Evolutionary conservation across 805 yeast species (phyloP).

Genomic region (Ogataea populi-albae): DNA sequence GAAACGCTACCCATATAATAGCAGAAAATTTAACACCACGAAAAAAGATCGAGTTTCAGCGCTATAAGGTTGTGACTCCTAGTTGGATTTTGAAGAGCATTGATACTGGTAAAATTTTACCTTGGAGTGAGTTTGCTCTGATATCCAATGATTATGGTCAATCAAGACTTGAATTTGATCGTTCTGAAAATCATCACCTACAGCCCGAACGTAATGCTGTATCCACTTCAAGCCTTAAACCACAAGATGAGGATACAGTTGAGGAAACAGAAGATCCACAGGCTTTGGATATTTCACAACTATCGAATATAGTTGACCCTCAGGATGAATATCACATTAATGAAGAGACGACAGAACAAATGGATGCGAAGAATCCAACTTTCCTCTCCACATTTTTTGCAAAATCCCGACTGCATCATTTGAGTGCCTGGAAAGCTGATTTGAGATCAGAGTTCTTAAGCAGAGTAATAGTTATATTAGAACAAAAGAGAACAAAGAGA

Average conservation of each 20-base stretch:
- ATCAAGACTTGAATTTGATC: constrained; percentile 32
- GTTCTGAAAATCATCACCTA: constrained; percentile 7
- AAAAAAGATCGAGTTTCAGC: constrained; percentile 61
- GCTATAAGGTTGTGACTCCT: constrained; percentile 76
- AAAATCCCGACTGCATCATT: constrained; percentile 82
- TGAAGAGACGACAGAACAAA: constrained; percentile 13
- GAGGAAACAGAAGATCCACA: constrained; percentile 4
- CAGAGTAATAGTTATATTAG: constrained; percentile 36
- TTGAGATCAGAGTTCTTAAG: constrained; percentile 59
- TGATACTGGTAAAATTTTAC: constrained; percentile 42
- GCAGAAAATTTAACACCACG: constrained; percentile 78
- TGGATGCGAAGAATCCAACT: constrained; percentile 74
- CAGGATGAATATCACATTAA: constrained; percentile 7
- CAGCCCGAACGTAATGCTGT: background rate
- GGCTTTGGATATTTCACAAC: constrained; percentile 8
- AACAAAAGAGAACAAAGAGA: constrained; percentile 8
- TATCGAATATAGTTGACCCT: constrained; percentile 12
- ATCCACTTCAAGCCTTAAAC: background rate
- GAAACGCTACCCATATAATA: constrained; percentile 78
- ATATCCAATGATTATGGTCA: constrained; percentile 56
- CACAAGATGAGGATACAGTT: constrained; percentile 2
- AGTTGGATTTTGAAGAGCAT: constrained; percentile 76
- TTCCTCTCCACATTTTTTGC: constrained; percentile 71
- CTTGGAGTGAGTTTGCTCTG: constrained; percentile 71
- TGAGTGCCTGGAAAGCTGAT: constrained; percentile 83